Percentiles rank a stretch among this genome's conserved stretches.
phyloP scores from a whole-genome alignment of 2,329 filamentous ascomycete genomes.

The Chaetomiaceae sp. region DNA sequence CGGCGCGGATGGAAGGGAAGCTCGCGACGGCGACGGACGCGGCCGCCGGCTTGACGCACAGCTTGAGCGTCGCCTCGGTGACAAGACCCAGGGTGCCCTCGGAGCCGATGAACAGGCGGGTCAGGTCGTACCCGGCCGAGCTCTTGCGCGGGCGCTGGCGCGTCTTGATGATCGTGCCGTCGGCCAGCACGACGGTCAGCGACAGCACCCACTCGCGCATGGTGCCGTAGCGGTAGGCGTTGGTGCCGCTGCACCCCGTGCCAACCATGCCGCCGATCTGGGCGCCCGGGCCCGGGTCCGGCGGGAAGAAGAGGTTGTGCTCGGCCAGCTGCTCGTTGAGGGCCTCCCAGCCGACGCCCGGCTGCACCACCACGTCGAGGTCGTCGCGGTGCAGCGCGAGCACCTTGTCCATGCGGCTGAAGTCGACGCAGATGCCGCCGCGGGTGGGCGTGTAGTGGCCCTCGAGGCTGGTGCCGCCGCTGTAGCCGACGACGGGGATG shows the following conservation, averaged over 20 bases:
- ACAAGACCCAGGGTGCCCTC: constrained; percentile 89
- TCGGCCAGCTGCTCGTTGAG: constrained; percentile 71
- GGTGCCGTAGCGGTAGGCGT: constrained; percentile 86
- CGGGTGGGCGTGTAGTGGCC: constrained; percentile 80
- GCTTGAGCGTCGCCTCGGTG: constrained; percentile 83
- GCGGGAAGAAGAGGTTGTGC: constrained; percentile 82
- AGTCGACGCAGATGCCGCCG: constrained; percentile 81
- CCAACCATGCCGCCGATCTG: constrained; percentile 89
- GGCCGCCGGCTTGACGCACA: constrained; percentile 73
- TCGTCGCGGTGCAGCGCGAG: constrained; percentile 70
- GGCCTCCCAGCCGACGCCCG: constrained; percentile 78
- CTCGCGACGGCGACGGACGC: constrained; percentile 72
- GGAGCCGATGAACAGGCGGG: constrained; percentile 80
- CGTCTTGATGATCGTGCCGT: constrained; percentile 86
- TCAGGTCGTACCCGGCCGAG: constrained; percentile 87
- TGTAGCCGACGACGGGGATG: constrained; percentile 83
- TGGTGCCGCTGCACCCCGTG: constrained; percentile 70
- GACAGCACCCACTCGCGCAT: constrained; percentile 92
- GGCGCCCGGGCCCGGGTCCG: constrained; percentile 83
- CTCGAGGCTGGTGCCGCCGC: constrained; percentile 82
- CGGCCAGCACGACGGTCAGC: constrained; percentile 81
- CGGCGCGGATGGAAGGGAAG: constrained; percentile 55
- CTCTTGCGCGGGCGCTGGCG: constrained; percentile 82
- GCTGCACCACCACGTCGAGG: constrained; percentile 69
- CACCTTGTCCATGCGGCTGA: constrained; percentile 77